phyloP scores from a whole-genome alignment of 768 basidiomycete genomes.

The Leccinum subgranulosum region DNA sequence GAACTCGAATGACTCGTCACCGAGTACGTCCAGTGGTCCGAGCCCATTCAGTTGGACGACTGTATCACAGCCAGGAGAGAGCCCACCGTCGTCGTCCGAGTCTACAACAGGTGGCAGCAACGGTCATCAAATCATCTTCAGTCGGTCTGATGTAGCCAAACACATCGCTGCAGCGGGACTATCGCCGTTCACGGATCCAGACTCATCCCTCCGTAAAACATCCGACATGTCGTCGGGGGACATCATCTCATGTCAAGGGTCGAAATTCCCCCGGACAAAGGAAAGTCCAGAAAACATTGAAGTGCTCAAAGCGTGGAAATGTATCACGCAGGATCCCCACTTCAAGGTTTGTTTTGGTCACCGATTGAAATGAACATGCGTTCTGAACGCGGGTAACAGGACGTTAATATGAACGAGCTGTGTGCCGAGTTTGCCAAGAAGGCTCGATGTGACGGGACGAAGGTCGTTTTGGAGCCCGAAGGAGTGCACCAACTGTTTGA shows the following conservation, averaged over 20 bases:
- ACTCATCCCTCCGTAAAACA: conserved; percentile 38
- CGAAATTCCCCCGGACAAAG: conserved; percentile 64
- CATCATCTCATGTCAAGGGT: conserved; percentile 64
- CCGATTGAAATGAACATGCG: background rate
- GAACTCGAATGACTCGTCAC: conserved; percentile 25
- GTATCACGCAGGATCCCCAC: conserved; percentile 67
- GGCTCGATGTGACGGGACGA: conserved; percentile 80
- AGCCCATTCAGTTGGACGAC: conserved; percentile 29
- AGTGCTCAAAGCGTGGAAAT: conserved; percentile 76
- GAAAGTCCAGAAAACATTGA: conserved; percentile 74
- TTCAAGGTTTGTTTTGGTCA: conserved; percentile 57
- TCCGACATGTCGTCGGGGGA: conserved; percentile 43
- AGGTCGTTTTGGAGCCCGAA: conserved; percentile 67
- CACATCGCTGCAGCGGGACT: conserved; percentile 52
- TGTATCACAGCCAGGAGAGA: conserved; percentile 25
- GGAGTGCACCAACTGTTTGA: conserved; percentile 44
- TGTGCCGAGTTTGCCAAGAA: conserved; percentile 79
- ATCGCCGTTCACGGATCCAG: conserved; percentile 49
- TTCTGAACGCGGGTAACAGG: conserved; percentile 43
- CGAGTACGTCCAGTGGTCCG: conserved; percentile 22
- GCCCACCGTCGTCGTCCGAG: conserved; percentile 41
- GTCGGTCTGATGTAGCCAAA: conserved; percentile 49
- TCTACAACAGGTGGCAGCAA: conserved; percentile 26
- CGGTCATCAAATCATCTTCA: conserved; percentile 24
- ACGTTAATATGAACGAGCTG: conserved; percentile 73